These are phyloP conservation scores for Apodospora peruviana DNA, from an alignment of 495 filamentous ascomycete genomes.

Conservation along the genomic window DNA sequence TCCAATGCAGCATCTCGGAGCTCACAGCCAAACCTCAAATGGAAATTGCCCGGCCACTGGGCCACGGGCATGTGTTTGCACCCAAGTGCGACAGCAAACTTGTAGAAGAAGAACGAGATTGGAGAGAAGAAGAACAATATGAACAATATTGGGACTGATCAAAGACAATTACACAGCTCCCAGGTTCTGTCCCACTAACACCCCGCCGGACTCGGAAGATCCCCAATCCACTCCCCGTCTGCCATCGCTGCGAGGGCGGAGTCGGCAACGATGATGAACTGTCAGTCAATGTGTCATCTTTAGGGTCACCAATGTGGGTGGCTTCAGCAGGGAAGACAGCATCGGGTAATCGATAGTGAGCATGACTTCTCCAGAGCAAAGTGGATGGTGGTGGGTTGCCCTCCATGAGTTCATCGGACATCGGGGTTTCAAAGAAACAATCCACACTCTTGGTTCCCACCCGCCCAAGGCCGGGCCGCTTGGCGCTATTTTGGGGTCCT, in stretches of 20 bases:
- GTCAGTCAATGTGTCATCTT: too few species aligned
- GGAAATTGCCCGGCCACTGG: background rate
- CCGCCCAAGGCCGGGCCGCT: background rate
- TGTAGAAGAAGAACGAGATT: background rate
- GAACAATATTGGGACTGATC: background rate
- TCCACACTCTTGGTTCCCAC: background rate
- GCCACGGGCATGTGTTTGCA: background rate
- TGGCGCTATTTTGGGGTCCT: conserved; percentile 6
- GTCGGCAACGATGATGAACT: too few species aligned
- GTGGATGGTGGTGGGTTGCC: too few species aligned
- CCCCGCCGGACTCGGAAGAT: conserved; percentile 15
- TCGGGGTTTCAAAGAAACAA: too few species aligned
- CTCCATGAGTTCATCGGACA: too few species aligned
- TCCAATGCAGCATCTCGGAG: background rate
- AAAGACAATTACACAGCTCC: background rate
- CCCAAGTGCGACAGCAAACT: background rate
- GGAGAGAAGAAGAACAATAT: too few species aligned
- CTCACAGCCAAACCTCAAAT: background rate
- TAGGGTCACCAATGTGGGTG: too few species aligned
- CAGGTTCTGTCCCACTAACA: background rate
- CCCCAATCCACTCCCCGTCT: conserved; percentile 18
- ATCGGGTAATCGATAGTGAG: too few species aligned
- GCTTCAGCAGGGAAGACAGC: too few species aligned
- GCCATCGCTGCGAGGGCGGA: background rate
- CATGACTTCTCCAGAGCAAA: too few species aligned